Evolutionary conservation across 2,329 filamentous ascomycete genomes (phyloP).

Genomic region (Atkinsonella hypoxylon): DNA sequence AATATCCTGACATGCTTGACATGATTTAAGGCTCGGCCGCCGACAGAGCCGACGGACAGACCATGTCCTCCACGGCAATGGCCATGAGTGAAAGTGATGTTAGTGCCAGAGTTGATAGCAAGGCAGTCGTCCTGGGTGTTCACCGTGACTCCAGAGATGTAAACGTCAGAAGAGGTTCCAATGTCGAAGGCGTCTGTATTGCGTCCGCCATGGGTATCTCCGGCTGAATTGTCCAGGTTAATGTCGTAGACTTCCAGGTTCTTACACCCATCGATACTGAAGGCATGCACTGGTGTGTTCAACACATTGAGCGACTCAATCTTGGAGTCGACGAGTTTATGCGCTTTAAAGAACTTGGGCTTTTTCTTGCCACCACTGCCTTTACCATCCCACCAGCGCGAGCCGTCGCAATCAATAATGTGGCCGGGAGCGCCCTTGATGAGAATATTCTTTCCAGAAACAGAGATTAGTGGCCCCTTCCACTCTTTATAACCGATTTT

Average conservation of each 20-base stretch:
- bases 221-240: neutral
- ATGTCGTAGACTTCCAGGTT: neutral
- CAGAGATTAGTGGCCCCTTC: neutral
- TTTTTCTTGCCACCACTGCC: slow-evolving; percentile 48
- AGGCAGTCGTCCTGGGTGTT: slow-evolving; percentile 2
- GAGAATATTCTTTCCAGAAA: neutral
- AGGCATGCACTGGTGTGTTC: neutral
- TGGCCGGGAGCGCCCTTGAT: slow-evolving; percentile 3
- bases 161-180: neutral
- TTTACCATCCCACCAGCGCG: slow-evolving; percentile 46
- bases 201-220: neutral
- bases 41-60: neutral
- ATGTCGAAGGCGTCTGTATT: slow-evolving; percentile 3
- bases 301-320: neutral
- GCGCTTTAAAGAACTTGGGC: slow-evolving; percentile 47
- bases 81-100: neutral
- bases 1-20: slow-evolving; percentile 1
- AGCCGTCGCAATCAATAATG: slow-evolving; percentile 43
- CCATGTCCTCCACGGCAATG: neutral
- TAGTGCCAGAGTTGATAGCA: slow-evolving; percentile 1
- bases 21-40: neutral
- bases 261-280: neutral
- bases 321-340: slow-evolving; percentile 17
- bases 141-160: neutral
- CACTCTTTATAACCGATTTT: neutral